Conservation (phyloP, 106 monocot species). For the Acorus gramineus region DNA sequence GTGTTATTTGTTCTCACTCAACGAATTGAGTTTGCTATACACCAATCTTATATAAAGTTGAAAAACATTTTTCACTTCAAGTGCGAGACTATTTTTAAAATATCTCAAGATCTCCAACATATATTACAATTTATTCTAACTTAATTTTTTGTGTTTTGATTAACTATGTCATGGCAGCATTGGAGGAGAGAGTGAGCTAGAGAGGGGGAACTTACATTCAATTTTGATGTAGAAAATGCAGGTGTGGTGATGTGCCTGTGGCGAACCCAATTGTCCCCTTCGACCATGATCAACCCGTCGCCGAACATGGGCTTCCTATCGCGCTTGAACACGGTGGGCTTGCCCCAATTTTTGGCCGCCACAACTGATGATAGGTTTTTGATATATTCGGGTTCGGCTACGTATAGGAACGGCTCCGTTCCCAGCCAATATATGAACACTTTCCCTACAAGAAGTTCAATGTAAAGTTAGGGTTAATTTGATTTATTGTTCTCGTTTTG, state of each 20-base stretch:
- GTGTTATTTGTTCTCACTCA: too few species aligned
- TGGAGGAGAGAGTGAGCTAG: too few species aligned
- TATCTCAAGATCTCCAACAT: too few species aligned
- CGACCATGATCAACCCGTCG: slow-evolving; percentile 46
- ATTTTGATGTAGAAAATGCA: slow-evolving; percentile 51
- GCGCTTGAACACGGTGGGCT: slow-evolving; percentile 20
- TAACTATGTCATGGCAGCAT: too few species aligned
- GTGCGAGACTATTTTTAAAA: too few species aligned
- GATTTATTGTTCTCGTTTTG: background rate
- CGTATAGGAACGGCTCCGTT: slow-evolving; percentile 64
- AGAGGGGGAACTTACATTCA: slow-evolving; percentile 31
- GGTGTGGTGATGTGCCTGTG: slow-evolving; percentile 57
- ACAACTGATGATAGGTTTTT: slow-evolving; percentile 17
- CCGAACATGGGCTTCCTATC: slow-evolving; percentile 76
- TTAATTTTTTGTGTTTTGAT: too few species aligned
- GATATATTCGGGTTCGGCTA: slow-evolving; percentile 44
- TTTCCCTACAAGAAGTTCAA: slow-evolving; percentile 29
- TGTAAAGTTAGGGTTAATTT: too few species aligned
- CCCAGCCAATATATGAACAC: slow-evolving; percentile 86
- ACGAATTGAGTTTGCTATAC: too few species aligned
- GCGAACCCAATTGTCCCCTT: slow-evolving; percentile 52
- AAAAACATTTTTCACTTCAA: too few species aligned
- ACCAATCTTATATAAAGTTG: too few species aligned
- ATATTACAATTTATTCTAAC: too few species aligned
- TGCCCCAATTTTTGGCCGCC: slow-evolving; percentile 43